phyloP scores from a whole-genome alignment of 2,329 filamentous ascomycete genomes.

The Colletotrichum lentis region DNA sequence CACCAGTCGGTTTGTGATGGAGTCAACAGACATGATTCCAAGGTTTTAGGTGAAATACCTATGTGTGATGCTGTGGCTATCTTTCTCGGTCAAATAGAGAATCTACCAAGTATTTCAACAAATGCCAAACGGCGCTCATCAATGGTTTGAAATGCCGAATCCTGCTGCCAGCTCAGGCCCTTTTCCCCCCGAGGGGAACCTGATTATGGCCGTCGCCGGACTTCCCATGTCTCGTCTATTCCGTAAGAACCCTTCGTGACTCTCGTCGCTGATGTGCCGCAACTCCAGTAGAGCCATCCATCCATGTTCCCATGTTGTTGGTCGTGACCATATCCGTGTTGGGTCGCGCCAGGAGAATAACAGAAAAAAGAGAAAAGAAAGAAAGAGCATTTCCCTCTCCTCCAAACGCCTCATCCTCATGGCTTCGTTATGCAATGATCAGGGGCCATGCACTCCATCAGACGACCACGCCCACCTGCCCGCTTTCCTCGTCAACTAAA shows the following conservation, averaged over 20 bases:
- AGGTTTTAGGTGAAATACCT: too few relatives aligned
- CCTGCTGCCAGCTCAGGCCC: background rate
- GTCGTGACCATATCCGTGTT: constrained; percentile 2
- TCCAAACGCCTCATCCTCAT: constrained; percentile 35
- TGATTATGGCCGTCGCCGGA: constrained; percentile 17
- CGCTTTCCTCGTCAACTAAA: constrained; percentile 38
- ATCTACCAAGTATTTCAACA: background rate
- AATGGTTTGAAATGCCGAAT: background rate
- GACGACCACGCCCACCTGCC: constrained; percentile 37
- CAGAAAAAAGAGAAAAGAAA: constrained; percentile 16
- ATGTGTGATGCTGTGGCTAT: too few relatives aligned
- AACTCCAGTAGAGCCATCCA: constrained; percentile 19
- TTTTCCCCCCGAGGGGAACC: background rate
- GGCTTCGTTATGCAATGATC: constrained; percentile 36
- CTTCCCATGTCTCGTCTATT: constrained; percentile 24
- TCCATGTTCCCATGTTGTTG: constrained; percentile 2
- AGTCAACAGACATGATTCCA: too few relatives aligned
- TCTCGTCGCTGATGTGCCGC: constrained; percentile 15
- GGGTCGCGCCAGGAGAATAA: background rate
- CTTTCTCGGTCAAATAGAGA: background rate
- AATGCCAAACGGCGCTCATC: constrained; percentile 1
- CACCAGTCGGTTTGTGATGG: too few relatives aligned
- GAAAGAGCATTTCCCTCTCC: constrained; percentile 20
- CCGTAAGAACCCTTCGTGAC: constrained; percentile 7
- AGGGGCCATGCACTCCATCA: constrained; percentile 27